Base-by-base conservation (phyloP, 176 grass and related monocot species). In the Ananas comosus region DNA sequence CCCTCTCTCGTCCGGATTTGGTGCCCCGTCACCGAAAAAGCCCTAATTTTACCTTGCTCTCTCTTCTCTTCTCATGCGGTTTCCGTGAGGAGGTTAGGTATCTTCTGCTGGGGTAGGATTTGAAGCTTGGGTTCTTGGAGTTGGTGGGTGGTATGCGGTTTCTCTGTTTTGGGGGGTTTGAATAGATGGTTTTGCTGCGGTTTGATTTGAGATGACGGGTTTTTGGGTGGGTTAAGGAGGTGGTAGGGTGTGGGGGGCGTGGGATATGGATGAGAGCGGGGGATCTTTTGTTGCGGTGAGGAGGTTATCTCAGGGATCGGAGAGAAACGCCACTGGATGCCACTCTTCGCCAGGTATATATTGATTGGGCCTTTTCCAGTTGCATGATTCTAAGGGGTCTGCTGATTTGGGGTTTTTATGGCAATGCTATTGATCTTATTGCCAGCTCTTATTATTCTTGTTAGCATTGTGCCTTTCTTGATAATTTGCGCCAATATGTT, bases 281-380 rank as follows among this genome's bases (percentile, higher is more conserved):
- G 88, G 76, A 33, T 85, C 85, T 57, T 88, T 78, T 70, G 76
- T 91, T 17, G 82, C 88, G 18, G 88, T 88, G 48, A 80, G 88
- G 13, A 77, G 85, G 50, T 67, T 91, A 10, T 54, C 69, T 1
- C 63, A 76, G 23, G 72, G 65, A 80, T 71, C 64, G 80, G 80
- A 68, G 64, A 73, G 16, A 33, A 73, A 78, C 53, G 65, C 73
- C 53, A 79, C 75, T 66, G 81, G 78, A 12, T 91, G 81, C 72
- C 85, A 87, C 72, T 85, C 84, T 22, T 87, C 88, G 7, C 86
- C 78, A 10, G 88, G 88, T 91, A 67, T 51, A 19, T 22, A 19
- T 16, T 61, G 56, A 61, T 10, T 61, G 33, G 33, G 33, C 21
- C 4, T 61, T 61, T 61, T 50, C 23, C 2, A 25, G 4, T 4